Evolutionary conservation across 164 flowering plant genomes (phyloP).

Genomic region (Magnolia sinica): DNA sequence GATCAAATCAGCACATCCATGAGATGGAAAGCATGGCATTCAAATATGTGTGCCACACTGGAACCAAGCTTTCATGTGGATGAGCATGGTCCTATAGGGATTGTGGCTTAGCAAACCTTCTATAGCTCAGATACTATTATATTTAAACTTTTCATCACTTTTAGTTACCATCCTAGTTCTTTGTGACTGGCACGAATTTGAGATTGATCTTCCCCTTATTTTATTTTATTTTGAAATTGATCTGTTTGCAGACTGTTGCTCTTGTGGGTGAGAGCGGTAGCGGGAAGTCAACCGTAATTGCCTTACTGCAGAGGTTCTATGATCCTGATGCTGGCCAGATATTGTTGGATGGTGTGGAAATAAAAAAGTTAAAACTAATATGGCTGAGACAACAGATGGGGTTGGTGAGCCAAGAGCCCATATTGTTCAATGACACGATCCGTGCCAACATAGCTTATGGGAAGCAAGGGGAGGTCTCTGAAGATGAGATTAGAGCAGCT

Average conservation of each 20-base stretch:
- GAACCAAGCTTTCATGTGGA: not conserved
- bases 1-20: not conserved
- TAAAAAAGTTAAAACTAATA: constrained; percentile 38
- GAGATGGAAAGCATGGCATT: not conserved
- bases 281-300: constrained; percentile 68
- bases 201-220: not conserved
- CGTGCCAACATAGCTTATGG: constrained; percentile 70
- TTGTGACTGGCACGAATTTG: constrained; percentile 7
- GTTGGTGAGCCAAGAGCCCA: constrained; percentile 70
- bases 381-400: constrained; percentile 82
- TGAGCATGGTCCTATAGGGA: not conserved
- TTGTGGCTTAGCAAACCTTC: too few relatives aligned
- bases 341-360: constrained; percentile 45
- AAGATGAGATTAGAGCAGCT: constrained; percentile 61
- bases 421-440: constrained; percentile 66
- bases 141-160: not conserved
- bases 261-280: constrained; percentile 83
- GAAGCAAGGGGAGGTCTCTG: constrained; percentile 41
- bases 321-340: constrained; percentile 59
- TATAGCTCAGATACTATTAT: not conserved
- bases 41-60: not conserved
- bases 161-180: not conserved
- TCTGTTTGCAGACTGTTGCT: constrained; percentile 57
- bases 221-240: not conserved
- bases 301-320: constrained; percentile 68